These are phyloP conservation scores for Trichosporon asahii DNA, from an alignment of 1,284 basidiomycete species.

Conservation along the genomic window DNA sequence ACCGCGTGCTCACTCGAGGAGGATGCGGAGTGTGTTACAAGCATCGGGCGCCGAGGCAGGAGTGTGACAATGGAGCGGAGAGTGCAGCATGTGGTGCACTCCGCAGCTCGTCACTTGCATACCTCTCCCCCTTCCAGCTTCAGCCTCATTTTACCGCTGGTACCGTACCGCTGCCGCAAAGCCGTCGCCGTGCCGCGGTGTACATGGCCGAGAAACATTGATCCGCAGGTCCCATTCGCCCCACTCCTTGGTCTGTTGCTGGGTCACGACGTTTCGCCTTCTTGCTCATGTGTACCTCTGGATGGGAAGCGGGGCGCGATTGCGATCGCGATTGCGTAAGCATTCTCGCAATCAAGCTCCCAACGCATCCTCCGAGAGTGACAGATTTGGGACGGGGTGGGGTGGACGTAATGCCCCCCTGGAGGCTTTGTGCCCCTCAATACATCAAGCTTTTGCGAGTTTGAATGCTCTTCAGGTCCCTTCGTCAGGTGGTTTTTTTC, in stretches of 20 bases:
- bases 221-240: background rate
- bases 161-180: background rate
- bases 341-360: background rate
- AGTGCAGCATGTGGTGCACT: background rate
- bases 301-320: background rate
- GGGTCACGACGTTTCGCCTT: background rate
- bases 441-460: background rate
- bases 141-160: background rate
- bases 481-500: no score
- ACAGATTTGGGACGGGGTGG: background rate
- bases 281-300: background rate
- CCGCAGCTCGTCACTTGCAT: background rate
- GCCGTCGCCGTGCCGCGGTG: background rate
- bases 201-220: background rate
- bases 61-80: background rate
- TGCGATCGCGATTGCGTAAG: background rate
- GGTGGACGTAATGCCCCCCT: background rate
- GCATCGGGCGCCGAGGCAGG: background rate
- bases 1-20: no score
- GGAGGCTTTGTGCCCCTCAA: background rate
- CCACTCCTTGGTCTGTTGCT: background rate
- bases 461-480: background rate
- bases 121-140: background rate
- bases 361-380: background rate
- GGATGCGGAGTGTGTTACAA: background rate